Conservation (phyloP, 768 basidiomycete species). For the Lactarius hatsudake region DNA sequence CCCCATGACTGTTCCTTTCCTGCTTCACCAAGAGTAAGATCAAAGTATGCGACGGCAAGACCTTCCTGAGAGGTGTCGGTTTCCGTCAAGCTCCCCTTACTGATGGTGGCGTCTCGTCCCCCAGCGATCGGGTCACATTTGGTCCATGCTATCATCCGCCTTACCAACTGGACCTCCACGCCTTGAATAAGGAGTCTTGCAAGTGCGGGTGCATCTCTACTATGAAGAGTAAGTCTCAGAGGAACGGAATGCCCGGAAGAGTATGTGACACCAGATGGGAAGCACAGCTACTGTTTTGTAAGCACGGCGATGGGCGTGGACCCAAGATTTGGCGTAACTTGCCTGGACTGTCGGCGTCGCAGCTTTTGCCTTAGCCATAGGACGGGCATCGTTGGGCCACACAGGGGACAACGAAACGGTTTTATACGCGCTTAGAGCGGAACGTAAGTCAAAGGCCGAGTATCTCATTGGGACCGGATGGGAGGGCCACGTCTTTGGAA, state of each 20-base stretch:
- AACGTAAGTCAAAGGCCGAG: conserved; percentile 30
- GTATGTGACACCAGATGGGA: conserved; percentile 38
- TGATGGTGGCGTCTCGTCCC: conserved; percentile 33
- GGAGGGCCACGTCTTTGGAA: conserved; percentile 43
- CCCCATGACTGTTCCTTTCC: conserved; percentile 41
- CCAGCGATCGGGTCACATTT: conserved; percentile 30
- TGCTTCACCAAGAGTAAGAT: conserved; percentile 38
- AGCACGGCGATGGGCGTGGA: not conserved
- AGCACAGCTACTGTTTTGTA: conserved; percentile 35
- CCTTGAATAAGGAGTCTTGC: conserved; percentile 37
- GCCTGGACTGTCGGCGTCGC: conserved; percentile 32
- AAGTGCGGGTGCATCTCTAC: conserved; percentile 38
- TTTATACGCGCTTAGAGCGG: conserved; percentile 31
- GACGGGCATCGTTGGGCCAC: conserved; percentile 21
- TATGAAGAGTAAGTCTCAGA: conserved; percentile 39
- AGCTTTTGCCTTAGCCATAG: conserved; percentile 12
- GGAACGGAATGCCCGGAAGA: conserved; percentile 43
- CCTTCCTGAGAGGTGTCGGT: conserved; percentile 39
- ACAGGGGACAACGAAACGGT: conserved; percentile 32
- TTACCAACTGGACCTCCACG: conserved; percentile 39
- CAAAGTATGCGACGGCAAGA: conserved; percentile 34
- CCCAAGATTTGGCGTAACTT: conserved; percentile 19
- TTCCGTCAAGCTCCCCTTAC: conserved; percentile 28
- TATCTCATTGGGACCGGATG: conserved; percentile 37
- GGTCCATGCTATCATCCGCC: conserved; percentile 35